Base-by-base conservation (phyloP, 768 basidiomycete genomes). In the Clathrus columnatus region DNA sequence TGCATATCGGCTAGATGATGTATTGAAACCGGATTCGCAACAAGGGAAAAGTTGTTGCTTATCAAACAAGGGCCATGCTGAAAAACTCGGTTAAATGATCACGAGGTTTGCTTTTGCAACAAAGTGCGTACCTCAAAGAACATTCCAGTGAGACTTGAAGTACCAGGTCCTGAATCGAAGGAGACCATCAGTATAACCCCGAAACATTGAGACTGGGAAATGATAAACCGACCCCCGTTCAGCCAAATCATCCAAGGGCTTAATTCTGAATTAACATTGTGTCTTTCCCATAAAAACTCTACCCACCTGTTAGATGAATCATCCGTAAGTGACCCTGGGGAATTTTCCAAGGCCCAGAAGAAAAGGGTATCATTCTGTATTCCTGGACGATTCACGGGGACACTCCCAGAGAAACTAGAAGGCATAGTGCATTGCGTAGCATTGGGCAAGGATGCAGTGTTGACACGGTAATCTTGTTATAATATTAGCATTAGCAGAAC, bases 211-310 rank as follows among this genome's bases (percentile, higher is more conserved):
- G 5, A 36, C 16, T 17, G 30, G 8, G 27, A 56, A 21, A 50
- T 36, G 51, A 28, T 10, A 48, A 48, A 48, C 29, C 47, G 82
- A 81, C 83, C 84, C 68, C 84, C 85, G 57, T 85, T 85, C 23
- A 87, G 65, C 84, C 84, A 87, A 42, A 87, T 81, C 2, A 77
- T 76, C 85, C 85, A 86, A 1, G 85, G 85, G n/a, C n/a, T n/a
- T n/a, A n/a, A n/a, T n/a, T n/a, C n/a, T n/a, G n/a, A n/a, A n/a
- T n/a, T n/a, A n/a, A n/a, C n/a, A n/a, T n/a, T n/a, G n/a, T n/a
- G n/a, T n/a, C n/a, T n/a, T n/a, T n/a, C n/a, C n/a, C n/a, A n/a
- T n/a, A n/a, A n/a, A n/a, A n/a, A n/a, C n/a, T n/a, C n/a, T n/a
- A n/a, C n/a, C n/a, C n/a, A n/a, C n/a, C n/a, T n/a, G n/a, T n/a